Base-by-base conservation (phyloP, 2,329 filamentous ascomycete genomes). In the Rosellinia necatrix region DNA sequence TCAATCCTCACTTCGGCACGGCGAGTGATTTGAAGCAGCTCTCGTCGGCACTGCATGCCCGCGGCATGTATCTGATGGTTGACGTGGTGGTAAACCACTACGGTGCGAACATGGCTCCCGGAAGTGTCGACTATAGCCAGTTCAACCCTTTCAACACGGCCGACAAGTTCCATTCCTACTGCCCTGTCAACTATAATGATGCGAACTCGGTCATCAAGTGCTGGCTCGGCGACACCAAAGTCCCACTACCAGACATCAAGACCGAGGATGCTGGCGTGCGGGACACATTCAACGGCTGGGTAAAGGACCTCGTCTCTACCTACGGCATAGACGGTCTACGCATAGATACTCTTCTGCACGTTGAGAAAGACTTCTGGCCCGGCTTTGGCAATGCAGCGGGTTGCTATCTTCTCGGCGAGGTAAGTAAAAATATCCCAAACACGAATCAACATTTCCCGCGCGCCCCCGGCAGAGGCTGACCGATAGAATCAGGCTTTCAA, bases 1-100 rank as follows among this genome's bases (percentile, higher is more conserved):
- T 85, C 27, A 89, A 89, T 65, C 80, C 81, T 1, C 77, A 81
- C 19, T 88, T 88, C 60, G 86, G 86, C 4, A 82, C 87, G 65
- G 70, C 82, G 63, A 75, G 78, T 7, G 75, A 85, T 57, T 69
- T 86, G 32, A 71, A 72, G 37, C 75, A 72, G 9, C 74, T 86
- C 4, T 75, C 81, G 0, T 58, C 69, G 7, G 82, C 76, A 4
- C 68, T 85, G 13, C 82, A 86, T 61, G 68, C 71, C 15, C 75
- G 81, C 3, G 77, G 73, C 41, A 86, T 86, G 82, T 83, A 82
- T 61, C 71, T 86, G 32, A 86, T 86, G 83, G 74, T 86, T 2
- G 83, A 86, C 58, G 72, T 85, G 1, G 82, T 85, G 2, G 76
- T 78, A 6, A 85, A 85, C 66, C 81, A 86, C 65, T 79, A 79